A percentile compares a stretch with the other conserved stretches of the same genome.
phyloP scores from a whole-genome alignment of 495 filamentous ascomycete genomes.

The Hypoxylon crocopeplum region DNA sequence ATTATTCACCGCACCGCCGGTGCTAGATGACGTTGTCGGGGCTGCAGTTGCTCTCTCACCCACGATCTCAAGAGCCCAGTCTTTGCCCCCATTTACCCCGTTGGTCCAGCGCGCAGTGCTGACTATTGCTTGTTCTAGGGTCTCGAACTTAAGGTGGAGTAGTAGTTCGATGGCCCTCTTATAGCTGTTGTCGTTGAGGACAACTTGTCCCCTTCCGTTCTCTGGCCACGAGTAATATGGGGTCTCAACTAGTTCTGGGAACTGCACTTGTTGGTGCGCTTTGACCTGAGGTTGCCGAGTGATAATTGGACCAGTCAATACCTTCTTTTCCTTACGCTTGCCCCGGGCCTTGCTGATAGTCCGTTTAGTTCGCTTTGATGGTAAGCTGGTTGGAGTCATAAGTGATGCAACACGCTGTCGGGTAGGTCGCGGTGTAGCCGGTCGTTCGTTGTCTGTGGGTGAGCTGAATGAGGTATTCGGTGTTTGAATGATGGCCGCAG shows the following conservation, averaged over 20 bases:
- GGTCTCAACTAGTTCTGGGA: constrained; percentile 52
- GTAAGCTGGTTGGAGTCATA: constrained; percentile 37
- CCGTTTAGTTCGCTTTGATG: constrained; percentile 14
- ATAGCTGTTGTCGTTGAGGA: constrained; percentile 76
- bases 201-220: constrained; percentile 69
- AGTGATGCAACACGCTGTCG: too few relatives aligned
- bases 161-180: constrained; percentile 78
- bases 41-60: constrained; percentile 40
- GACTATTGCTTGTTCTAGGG: constrained; percentile 66
- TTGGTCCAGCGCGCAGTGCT: constrained; percentile 79
- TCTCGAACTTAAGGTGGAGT: constrained; percentile 84
- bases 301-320: constrained; percentile 59
- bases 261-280: constrained; percentile 49
- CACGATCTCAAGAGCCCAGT: constrained; percentile 56
- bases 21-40: constrained; percentile 6
- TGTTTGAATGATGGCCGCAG: constrained; percentile 12
- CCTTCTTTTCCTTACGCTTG: constrained; percentile 45
- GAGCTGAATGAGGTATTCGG: constrained; percentile 38
- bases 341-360: constrained; percentile 32
- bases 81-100: constrained; percentile 46
- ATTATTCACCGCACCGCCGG: constrained; percentile 38
- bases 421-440: too few relatives aligned
- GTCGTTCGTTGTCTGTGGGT: too few relatives aligned
- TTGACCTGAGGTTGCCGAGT: constrained; percentile 64
- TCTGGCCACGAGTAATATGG: constrained; percentile 74